phyloP scores from a whole-genome alignment of 352 stramenopile species.

The Pythium inflatum region DNA sequence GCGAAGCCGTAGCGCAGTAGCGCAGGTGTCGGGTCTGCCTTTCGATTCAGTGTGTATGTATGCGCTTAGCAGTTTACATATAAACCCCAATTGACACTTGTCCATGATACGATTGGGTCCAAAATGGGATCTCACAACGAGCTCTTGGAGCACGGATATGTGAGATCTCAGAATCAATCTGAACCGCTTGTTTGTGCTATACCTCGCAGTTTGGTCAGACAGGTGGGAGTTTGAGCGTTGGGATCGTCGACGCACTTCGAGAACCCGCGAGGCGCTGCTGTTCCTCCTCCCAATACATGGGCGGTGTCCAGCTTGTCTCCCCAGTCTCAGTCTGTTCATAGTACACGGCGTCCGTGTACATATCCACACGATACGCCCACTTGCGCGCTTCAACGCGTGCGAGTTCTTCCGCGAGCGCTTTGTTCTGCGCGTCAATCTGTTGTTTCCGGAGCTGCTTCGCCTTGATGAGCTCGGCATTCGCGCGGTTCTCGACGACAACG shows the following conservation, averaged over 20 bases:
- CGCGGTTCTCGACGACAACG: conserved; percentile 41
- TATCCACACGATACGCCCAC: conserved; percentile 58
- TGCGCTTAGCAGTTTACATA: too few relatives aligned
- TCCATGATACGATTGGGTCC: too few relatives aligned
- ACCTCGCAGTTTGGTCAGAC: conserved; percentile 15
- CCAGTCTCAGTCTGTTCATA: conserved; percentile 59
- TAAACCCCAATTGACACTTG: too few relatives aligned
- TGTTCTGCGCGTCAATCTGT: conserved; percentile 57
- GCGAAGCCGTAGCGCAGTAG: too few relatives aligned
- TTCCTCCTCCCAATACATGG: conserved; percentile 59
- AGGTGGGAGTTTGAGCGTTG: conserved; percentile 32
- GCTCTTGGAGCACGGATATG: too few relatives aligned
- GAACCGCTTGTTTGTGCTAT: too few relatives aligned
- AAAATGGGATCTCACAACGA: too few relatives aligned
- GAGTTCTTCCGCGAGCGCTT: conserved; percentile 53
- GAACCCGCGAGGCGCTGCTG: conserved; percentile 29
- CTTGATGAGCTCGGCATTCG: conserved; percentile 38
- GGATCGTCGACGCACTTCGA: conserved; percentile 2
- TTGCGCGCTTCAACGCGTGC: conserved; percentile 46
- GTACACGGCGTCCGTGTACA: conserved; percentile 73
- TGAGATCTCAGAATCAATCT: too few relatives aligned
- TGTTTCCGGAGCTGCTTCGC: conserved; percentile 44
- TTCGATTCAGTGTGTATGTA: too few relatives aligned
- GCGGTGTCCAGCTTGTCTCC: conserved; percentile 53
- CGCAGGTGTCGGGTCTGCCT: too few relatives aligned